Evolutionary conservation across 2,329 filamentous ascomycete species (phyloP).

Genomic region (Cladorrhinum sp.): DNA sequence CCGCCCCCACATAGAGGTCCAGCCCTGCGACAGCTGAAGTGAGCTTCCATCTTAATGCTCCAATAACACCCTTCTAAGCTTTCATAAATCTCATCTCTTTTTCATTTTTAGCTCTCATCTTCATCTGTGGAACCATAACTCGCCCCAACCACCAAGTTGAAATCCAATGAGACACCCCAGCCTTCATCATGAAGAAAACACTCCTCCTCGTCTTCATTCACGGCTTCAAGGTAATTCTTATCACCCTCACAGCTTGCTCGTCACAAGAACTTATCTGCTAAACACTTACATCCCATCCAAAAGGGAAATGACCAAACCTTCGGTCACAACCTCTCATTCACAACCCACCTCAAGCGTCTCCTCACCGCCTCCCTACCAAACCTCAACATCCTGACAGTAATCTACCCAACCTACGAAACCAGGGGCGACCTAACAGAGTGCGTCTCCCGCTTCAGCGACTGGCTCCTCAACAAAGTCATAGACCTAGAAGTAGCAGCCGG

Average conservation of each 20-base stretch:
- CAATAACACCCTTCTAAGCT: not conserved
- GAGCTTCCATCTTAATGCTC: not conserved
- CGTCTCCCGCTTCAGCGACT: conserved; percentile 71
- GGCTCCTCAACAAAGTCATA: conserved; percentile 89
- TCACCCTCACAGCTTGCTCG: conserved; percentile 6
- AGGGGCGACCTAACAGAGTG: conserved; percentile 70
- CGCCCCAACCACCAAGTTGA: conserved; percentile 31
- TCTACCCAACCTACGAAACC: conserved; percentile 84
- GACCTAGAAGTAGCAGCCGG: conserved; percentile 83
- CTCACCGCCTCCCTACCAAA: conserved; percentile 66
- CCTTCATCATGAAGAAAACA: conserved; percentile 68
- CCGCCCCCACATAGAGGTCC: no score
- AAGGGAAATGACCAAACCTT: conserved; percentile 78
- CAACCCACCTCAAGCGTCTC: conserved; percentile 65
- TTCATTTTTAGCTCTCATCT: not conserved
- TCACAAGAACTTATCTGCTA: not conserved
- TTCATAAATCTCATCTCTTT: not conserved
- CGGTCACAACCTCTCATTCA: conserved; percentile 61
- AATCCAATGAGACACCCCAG: no score
- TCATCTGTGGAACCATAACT: conserved; percentile 23
- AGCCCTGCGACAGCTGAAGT: no score
- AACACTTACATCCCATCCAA: not conserved
- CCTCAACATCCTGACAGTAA: conserved; percentile 62
- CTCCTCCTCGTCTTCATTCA: conserved; percentile 81
- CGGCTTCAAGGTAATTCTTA: conserved; percentile 68